Conservation (phyloP, 306 rosid species). For the Prosopis cineraria region DNA sequence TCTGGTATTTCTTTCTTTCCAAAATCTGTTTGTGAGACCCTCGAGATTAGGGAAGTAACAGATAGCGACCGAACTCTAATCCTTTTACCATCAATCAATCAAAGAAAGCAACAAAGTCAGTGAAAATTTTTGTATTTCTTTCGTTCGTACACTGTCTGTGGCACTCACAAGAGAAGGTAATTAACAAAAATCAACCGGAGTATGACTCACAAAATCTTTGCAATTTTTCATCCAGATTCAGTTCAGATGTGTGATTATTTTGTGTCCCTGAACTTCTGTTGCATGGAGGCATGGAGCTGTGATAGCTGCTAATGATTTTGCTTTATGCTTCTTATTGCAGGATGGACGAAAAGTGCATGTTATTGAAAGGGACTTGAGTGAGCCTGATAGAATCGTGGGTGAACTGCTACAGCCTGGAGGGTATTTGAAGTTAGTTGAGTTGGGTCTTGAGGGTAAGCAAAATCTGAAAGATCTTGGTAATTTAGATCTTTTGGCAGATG, state of each 20-base stretch:
- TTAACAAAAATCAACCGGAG: neutral
- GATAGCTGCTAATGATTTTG: neutral
- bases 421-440: slow-evolving; percentile 69
- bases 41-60: neutral
- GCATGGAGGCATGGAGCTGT: slow-evolving; percentile 12
- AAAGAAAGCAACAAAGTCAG: neutral
- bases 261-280: neutral
- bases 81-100: neutral
- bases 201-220: neutral
- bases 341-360: slow-evolving; percentile 77
- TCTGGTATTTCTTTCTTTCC: neutral
- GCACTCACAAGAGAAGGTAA: neutral
- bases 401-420: slow-evolving; percentile 95
- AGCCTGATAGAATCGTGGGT: slow-evolving; percentile 86
- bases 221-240: neutral
- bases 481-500: slow-evolving; percentile 8
- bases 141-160: neutral
- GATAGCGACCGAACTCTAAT: neutral
- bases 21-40: neutral
- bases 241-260: neutral
- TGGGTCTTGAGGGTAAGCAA: slow-evolving; percentile 76
- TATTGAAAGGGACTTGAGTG: slow-evolving; percentile 81
- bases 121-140: neutral
- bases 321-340: slow-evolving; percentile 38
- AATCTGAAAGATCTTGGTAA: neutral